Base-by-base conservation (phyloP, 1,139 yeast species). In the Spathaspora jeffriesii region DNA sequence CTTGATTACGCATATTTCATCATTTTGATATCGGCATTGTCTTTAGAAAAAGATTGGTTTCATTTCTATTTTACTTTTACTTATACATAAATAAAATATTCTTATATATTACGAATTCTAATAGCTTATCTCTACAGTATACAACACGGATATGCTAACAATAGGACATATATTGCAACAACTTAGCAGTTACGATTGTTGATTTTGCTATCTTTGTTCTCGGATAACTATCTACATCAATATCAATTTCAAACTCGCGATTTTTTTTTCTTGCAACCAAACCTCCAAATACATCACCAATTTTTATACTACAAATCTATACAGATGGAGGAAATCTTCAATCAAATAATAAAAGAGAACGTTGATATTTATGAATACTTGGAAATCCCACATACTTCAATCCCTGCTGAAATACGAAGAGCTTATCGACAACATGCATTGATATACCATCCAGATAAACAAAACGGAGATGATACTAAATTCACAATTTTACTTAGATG, bases 341-440 rank as follows among this genome's bases (percentile, higher is more conserved):
- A 60, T 5, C 56, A 53, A 20, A 62, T 71, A 25, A 53, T 65
- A 38, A 53, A 60, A 27, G 73, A 72, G 3, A 60, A 63, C 11
- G 46, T 65, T 13, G 76, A 75, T 49, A 57, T 73, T 39, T 75
- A 73, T 47, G 59, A 59, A 39, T 67, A 63, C 47, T 55, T 75
- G 1, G 68, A 61, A 5, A 63, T 72, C 5, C 42, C 54, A 0
- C 31, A 36, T 2, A 55, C 58, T 0, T 55, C 57, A 4, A 65
- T 79, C 2, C 84, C 79, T 23, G 44, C 67, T 1, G 95, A 87
- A 51, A 75, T 93, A 52, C 89, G 89, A 64, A 85, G 83, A 62
- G 96, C 96, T 6, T 93, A 89, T 62, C 76, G 97, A 48, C 82
- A 79, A 57, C 81, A 82, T 59, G 98, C 99, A 0, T 71, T 92